Conservation (phyloP, 306 rosid species). For the Vigna mungo region DNA sequence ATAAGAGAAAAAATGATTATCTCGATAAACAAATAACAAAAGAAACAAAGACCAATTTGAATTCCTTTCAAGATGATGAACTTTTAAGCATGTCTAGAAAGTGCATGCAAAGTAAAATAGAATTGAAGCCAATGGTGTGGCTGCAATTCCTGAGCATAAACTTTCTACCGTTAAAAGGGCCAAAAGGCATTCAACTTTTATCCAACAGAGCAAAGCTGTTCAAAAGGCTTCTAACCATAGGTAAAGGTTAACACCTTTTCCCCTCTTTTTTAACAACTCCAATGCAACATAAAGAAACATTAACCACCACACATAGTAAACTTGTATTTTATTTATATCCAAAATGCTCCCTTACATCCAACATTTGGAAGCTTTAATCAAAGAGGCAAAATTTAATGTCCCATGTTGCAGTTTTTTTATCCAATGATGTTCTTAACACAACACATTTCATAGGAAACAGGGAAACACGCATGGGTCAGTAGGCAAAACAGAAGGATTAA, state of each 20-base stretch:
- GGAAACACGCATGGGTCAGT: conserved; percentile 49
- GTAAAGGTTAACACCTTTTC: conserved; percentile 40
- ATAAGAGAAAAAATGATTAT: background rate
- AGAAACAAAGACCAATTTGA: conserved; percentile 8
- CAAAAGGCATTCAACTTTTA: conserved; percentile 61
- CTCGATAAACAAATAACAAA: background rate
- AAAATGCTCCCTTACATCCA: conserved; percentile 29
- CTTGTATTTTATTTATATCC: background rate
- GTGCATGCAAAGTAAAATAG: conserved; percentile 3
- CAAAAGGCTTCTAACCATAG: conserved; percentile 41
- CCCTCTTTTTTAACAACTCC: background rate
- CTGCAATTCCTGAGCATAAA: conserved; percentile 38
- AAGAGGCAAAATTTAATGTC: conserved; percentile 18
- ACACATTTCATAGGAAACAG: conserved; percentile 46
- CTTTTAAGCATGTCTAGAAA: conserved; percentile 28
- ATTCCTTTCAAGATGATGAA: background rate
- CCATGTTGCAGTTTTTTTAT: conserved; percentile 48
- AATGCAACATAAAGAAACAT: conserved; percentile 6
- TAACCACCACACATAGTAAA: background rate
- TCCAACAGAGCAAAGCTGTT: conserved; percentile 39
- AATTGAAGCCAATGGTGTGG: conserved; percentile 30
- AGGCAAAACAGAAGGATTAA: conserved; percentile 27
- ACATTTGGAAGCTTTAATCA: conserved; percentile 17
- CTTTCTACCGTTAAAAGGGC: conserved; percentile 49
- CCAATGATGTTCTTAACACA: conserved; percentile 48